These are phyloP conservation scores for Scutellaria barbata DNA, from an alignment of 257 asterid species.

Conservation along the genomic window DNA sequence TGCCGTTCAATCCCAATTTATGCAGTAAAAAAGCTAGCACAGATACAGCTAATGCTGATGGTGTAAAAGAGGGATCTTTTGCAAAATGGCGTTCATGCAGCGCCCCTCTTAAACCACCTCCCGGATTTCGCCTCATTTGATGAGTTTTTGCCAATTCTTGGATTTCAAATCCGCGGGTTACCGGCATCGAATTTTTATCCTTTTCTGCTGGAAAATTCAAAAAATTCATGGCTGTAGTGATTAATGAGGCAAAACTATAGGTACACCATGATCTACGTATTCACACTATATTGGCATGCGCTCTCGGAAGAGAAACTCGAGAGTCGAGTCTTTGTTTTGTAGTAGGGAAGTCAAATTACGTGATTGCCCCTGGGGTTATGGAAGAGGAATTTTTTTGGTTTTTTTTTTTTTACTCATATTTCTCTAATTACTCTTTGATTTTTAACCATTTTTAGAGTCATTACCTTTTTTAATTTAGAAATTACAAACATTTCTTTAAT, in stretches of 20 bases:
- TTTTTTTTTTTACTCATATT: no score
- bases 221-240: not conserved
- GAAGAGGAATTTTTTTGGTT: not conserved
- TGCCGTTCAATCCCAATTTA: slow-evolving; percentile 4
- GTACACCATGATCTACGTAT: slow-evolving; percentile 8
- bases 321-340: not conserved
- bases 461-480: no score
- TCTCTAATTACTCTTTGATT: no score
- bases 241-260: slow-evolving; percentile 6
- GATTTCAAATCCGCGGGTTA: slow-evolving; percentile 37
- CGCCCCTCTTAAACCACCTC: slow-evolving; percentile 31
- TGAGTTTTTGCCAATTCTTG: slow-evolving; percentile 14
- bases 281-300: slow-evolving; percentile 16
- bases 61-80: slow-evolving; percentile 23
- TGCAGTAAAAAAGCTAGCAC: slow-evolving; percentile 9
- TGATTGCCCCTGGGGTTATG: slow-evolving; percentile 2
- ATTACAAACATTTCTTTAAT: no score
- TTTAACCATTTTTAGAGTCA: no score
- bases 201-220: not conserved
- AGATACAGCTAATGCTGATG: slow-evolving; percentile 31
- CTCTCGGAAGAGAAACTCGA: not conserved
- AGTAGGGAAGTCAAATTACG: not conserved
- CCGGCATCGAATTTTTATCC: slow-evolving; percentile 4
- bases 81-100: slow-evolving; percentile 42
- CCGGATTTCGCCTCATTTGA: slow-evolving; percentile 36